Percentiles rank a stretch among this genome's conserved stretches.
phyloP scores from a whole-genome alignment of 495 filamentous ascomycete species.

The Neurospora cerealis region DNA sequence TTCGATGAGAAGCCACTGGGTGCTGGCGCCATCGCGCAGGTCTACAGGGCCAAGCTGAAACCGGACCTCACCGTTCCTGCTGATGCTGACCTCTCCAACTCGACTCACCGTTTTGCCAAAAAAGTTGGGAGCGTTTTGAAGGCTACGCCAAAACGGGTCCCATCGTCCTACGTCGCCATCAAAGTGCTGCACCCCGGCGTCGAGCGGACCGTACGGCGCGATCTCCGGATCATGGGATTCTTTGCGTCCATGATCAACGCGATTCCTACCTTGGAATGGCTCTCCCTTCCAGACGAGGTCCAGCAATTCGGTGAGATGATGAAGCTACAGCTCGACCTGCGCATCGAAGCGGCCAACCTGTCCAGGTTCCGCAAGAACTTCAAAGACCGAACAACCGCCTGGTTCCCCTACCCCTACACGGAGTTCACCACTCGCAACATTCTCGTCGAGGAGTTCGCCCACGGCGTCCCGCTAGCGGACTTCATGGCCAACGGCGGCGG shows the following conservation, averaged over 20 bases:
- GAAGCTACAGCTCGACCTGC: constrained; percentile 87
- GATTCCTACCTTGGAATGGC: constrained; percentile 94
- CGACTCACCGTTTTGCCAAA: constrained; percentile 44
- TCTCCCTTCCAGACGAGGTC: constrained; percentile 93
- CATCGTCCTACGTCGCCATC: constrained; percentile 87
- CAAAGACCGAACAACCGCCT: constrained; percentile 77
- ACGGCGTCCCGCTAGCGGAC: constrained; percentile 81
- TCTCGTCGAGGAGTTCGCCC: constrained; percentile 90
- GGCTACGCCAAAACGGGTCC: constrained; percentile 70
- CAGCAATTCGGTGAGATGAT: constrained; percentile 96
- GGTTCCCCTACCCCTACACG: constrained; percentile 89
- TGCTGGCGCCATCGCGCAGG: constrained; percentile 94
- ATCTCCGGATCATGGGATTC: constrained; percentile 87
- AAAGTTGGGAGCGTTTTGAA: constrained; percentile 84
- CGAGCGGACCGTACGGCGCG: constrained; percentile 77
- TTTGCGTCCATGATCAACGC: constrained; percentile 78
- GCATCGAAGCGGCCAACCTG: constrained; percentile 90
- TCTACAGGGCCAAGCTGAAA: constrained; percentile 91
- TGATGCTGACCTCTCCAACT: constrained; percentile 49
- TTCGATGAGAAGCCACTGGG: constrained; percentile 87
- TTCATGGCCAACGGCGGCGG: constrained; percentile 90
- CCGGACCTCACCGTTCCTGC: constrained; percentile 57
- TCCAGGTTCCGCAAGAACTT: constrained; percentile 86
- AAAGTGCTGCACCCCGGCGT: constrained; percentile 93
- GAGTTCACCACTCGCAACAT: constrained; percentile 89